phyloP scores from a whole-genome alignment of 1,284 basidiomycete genomes.

The Coriolopsis trogii region DNA sequence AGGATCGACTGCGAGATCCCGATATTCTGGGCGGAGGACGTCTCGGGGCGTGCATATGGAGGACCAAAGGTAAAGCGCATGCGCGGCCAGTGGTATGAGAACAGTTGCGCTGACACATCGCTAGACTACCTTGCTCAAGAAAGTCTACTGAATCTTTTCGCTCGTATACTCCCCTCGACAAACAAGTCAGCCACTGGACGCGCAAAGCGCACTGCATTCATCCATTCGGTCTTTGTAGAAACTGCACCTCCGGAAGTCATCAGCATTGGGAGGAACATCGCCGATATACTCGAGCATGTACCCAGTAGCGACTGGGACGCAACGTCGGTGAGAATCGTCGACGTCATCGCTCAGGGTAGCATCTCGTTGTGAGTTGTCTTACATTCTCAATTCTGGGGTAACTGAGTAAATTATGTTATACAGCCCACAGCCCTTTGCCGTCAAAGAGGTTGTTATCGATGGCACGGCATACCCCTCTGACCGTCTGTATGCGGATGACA shows the following conservation, averaged over 20 bases:
- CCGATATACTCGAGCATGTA: conserved; percentile 45
- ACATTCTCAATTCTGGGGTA: background rate
- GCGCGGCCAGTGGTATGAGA: background rate
- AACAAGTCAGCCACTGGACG: conserved; percentile 37
- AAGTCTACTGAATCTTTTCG: conserved; percentile 57
- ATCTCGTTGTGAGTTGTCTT: conserved; percentile 48
- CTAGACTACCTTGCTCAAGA: conserved; percentile 61
- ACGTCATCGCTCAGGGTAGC: conserved; percentile 48
- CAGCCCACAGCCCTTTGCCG: conserved; percentile 64
- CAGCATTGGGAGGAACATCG: conserved; percentile 38
- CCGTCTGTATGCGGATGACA: conserved; percentile 54
- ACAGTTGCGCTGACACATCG: background rate
- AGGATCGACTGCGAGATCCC: conserved; percentile 31
- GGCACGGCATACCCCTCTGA: conserved; percentile 42
- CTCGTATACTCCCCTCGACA: conserved; percentile 52
- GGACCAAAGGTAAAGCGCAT: conserved; percentile 32
- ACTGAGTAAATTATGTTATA: conserved; percentile 4
- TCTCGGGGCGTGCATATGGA: conserved; percentile 35
- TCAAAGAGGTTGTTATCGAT: conserved; percentile 44
- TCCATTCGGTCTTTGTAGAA: conserved; percentile 50
- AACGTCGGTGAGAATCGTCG: conserved; percentile 48
- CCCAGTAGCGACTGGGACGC: conserved; percentile 55
- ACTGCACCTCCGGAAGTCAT: conserved; percentile 22
- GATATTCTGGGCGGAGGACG: conserved; percentile 32
- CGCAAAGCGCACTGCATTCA: conserved; percentile 46